These are phyloP conservation scores for Cladorrhinum sp. DNA, from an alignment of 2,329 filamentous ascomycete genomes.

Conservation along the genomic window DNA sequence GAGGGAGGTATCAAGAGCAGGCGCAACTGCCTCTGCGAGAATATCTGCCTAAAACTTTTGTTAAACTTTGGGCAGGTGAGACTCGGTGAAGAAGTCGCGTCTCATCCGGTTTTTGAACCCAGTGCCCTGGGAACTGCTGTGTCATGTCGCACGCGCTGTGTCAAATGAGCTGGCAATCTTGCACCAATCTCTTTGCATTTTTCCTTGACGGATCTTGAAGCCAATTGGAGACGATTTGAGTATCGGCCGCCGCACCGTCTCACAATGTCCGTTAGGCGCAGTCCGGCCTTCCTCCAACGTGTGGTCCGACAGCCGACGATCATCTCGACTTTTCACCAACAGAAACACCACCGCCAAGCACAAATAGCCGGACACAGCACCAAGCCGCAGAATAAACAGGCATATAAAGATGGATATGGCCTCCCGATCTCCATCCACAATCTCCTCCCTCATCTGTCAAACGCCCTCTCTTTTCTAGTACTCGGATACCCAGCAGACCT, in stretches of 20 bases:
- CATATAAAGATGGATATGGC: slow-evolving; percentile 6
- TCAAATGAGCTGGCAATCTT: not conserved
- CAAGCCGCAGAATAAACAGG: slow-evolving; percentile 7
- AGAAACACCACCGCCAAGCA: not conserved
- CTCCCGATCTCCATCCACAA: not conserved
- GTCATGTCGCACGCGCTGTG: not conserved
- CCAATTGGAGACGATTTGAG: not conserved
- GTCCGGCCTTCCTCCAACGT: slow-evolving; percentile 30
- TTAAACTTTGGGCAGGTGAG: not conserved
- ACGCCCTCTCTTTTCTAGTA: not conserved
- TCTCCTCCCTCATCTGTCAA: slow-evolving; percentile 1
- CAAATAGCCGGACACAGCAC: slow-evolving; percentile 5
- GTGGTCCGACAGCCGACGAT: slow-evolving; percentile 27
- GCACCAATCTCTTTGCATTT: not conserved
- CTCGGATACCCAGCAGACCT: not conserved
- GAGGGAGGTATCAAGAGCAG: too few species aligned
- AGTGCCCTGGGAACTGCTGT: not conserved
- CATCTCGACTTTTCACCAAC: not conserved
- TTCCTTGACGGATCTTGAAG: not conserved
- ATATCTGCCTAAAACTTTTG: too few species aligned
- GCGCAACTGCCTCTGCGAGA: too few species aligned
- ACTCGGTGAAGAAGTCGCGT: not conserved
- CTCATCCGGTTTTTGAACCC: not conserved
- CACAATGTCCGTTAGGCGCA: slow-evolving; percentile 24
- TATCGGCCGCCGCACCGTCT: slow-evolving; percentile 11